Base-by-base conservation (phyloP, 75 land plant genomes). In the Pseudotsuga menziesii region DNA sequence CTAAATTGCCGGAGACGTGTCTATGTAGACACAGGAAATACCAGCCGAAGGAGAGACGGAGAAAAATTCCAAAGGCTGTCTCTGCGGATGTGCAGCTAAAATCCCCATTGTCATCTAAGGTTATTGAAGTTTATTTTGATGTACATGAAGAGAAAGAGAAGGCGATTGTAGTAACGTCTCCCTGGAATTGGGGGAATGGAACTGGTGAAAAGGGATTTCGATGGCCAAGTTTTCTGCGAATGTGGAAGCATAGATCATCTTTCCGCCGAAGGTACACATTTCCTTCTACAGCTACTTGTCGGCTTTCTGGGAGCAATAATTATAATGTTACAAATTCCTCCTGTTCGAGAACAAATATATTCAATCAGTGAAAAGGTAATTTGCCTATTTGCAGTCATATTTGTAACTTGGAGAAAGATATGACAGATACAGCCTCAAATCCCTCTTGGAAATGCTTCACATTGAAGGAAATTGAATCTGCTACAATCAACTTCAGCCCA, bases 381-480 rank as follows among this genome's bases (percentile, higher is more conserved):
- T 54, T 5, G 29, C 48, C 62, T 77, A 17, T 63, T 35, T 14
- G 78, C 56, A 14, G 36, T n/a, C 29, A 75, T 64, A 75, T 26
- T 61, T 17, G 61, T 17, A 23, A 41, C 67, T 61, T 52, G 26
- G 41, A 39, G 26, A 44, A 27, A 23, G 32, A 56, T 61, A 52
- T 52, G 13, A 61, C 55, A 61, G 26, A 39, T 22, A 19, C 22
- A 0, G 54, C 57, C 1, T 20, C 61, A 35, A 84, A 71, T 76
- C 86, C 84, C 2, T 77, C 84, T 5, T 88, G 90, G 90, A 77
- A 81, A 61, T 85, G 81, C 57, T 89, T 89, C 71, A 72, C 84
- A 25, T 80, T 80, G 25, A 61, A 88, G 23, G 91, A 89, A 64
- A 76, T 89, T 64, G 69, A 77, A 6, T 58, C 74, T 77, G 90